phyloP scores from a whole-genome alignment of 441 rosid species.

The Aleurites moluccanus region DNA sequence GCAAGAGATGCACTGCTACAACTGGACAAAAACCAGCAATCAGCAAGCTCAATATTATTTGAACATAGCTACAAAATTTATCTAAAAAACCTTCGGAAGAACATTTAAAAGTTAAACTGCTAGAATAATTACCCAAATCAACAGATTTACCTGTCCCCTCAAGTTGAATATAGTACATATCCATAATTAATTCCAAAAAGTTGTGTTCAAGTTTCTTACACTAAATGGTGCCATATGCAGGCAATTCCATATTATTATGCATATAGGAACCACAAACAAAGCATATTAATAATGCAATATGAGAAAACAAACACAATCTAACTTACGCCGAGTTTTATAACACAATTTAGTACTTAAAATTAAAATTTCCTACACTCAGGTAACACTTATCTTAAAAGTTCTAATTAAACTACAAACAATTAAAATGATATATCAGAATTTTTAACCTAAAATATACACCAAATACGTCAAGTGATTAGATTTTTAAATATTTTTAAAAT shows the following conservation, averaged over 20 bases:
- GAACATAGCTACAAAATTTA: background rate
- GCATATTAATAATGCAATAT: background rate
- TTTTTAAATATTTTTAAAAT: too few species aligned
- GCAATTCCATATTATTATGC: background rate
- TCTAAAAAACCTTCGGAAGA: background rate
- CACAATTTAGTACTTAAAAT: too few species aligned
- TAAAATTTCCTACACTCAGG: too few species aligned
- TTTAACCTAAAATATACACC: too few species aligned
- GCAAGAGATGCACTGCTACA: too few species aligned
- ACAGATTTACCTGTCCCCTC: background rate
- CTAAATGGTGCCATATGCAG: background rate
- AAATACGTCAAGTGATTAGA: too few species aligned
- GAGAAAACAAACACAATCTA: background rate
- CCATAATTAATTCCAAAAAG: background rate
- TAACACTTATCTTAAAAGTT: too few species aligned
- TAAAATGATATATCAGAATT: too few species aligned
- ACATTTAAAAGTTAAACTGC: background rate
- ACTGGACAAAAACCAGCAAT: background rate
- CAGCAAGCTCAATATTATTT: background rate
- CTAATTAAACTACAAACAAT: too few species aligned
- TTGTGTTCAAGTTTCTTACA: background rate
- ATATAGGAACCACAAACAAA: background rate
- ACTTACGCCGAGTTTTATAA: background rate
- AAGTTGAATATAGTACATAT: background rate
- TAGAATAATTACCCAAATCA: background rate